Evolutionary conservation across 257 asterid genomes (phyloP), one percentile per base, ranked within the genome.

Genomic region (Forsythia suspensa): DNA sequence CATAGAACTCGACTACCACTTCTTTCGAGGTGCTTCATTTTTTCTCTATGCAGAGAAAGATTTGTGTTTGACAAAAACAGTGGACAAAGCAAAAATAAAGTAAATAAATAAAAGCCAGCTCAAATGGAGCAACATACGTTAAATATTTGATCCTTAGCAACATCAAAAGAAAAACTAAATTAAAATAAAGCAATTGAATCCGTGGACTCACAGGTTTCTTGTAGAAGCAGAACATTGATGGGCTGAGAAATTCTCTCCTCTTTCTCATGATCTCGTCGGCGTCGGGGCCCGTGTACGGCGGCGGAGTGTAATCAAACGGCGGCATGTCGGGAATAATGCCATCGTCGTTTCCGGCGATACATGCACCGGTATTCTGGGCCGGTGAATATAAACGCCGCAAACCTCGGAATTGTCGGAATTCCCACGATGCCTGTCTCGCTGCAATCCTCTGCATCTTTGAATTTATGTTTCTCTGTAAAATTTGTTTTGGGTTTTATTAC

Each of bases 221-320:
- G 73, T 84, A 84, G 63, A 81, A 71, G 68, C 79, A 72, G 68
- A 84, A 78, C 83, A 84, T 81, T 65, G 88, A 78, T 8, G 88
- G 88, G 81, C 85, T 81, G 39, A 84, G 85, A 65, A 78, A 84
- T 69, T 81, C 79, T 68, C 76, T 78, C 59, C 88, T 71, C 74
- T 84, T 84, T 69, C 51, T 66, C 39, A 61, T 52, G 20, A 84
- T 84, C 71, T 84, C 77, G 21, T 81, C 83, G 38, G 72, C 74
- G n/a, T 61, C 9, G 38, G 86, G 84, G 15, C 86, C 86, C 3
- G 72, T 68, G 77, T 83, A 83, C 2, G 71, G 79, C 10, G 84
- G 84, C 6, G 81, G 86, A 71, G 86, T 48, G 55, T 83, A 83
- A n/a, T 80, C 79, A 42, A 83, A 83, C 21, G 72, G 13, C 42